Base-by-base conservation (phyloP, 805 yeast genomes). In the Wickerhamomyces bisporus region DNA sequence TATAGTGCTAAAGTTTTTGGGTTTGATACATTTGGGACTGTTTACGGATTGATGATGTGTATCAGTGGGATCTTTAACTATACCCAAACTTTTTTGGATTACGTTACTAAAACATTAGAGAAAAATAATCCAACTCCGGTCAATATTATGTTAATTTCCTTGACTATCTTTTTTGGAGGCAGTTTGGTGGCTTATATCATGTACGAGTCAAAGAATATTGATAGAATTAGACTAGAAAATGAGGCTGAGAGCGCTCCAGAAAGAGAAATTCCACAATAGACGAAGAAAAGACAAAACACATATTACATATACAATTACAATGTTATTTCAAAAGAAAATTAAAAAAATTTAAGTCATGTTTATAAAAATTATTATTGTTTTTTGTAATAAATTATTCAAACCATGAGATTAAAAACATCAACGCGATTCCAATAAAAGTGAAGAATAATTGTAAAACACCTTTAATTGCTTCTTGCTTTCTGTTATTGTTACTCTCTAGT, bases 1-100 rank as follows among this genome's bases (percentile, higher is more conserved):
- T 87, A 81, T 58, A 76, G 88, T 52, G 94, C 95, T 21, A 89
- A 89, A 57, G 91, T 89, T 24, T 89, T 91, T 64, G 98, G 98
- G 0, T 88, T 84, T 60, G 81, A 78, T 39, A 87, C 94, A 1
- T 89, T 91, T 62, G 97, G 97, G 26, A 84, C 88, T 2, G 81
- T 91, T 6, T 91, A 91, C 55, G 98, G 98, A 1, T 63, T 89
- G 15, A 71, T 88, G 52, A 86, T 88, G 53, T 81, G 88, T 41
- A 66, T 84, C 42, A 77, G 95, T 13, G 97, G 97, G 5, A 43
- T 82, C n/a, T 75, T 81, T 59, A 89, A 88, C 59, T 66, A 86
- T 49, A 53, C 75, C 6, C 96, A 86, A 53, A 79, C 82, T 17
- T 61, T 65, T 3, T 60, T 91, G 53, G 97, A 89, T 55, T 65